phyloP scores from a whole-genome alignment of 306 rosid species.

The Quercus glauca region DNA sequence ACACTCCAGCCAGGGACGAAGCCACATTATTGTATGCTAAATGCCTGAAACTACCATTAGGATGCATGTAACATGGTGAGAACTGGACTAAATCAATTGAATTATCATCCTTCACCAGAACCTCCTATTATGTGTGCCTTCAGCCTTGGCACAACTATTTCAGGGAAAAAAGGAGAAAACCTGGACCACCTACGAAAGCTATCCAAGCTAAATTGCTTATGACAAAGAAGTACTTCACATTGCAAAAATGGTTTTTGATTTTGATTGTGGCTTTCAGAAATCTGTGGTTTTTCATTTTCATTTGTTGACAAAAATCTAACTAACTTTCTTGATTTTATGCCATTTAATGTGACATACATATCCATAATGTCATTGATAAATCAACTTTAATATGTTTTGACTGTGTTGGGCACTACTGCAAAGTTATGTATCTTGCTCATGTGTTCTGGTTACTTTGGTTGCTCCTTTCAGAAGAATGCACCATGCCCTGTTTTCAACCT shows the following conservation, averaged over 20 bases:
- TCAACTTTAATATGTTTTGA: not conserved
- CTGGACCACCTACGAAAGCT: not conserved
- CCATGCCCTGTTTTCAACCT: not conserved
- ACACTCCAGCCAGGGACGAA: no score
- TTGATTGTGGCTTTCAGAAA: not conserved
- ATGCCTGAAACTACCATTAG: not conserved
- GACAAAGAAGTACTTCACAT: not conserved
- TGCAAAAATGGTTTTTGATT: not conserved
- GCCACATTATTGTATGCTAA: not conserved
- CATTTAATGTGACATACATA: not conserved
- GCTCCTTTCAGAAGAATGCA: not conserved
- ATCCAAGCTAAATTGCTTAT: not conserved
- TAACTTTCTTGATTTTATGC: not conserved
- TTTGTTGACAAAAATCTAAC: not conserved
- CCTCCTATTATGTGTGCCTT: not conserved
- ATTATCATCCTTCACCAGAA: not conserved
- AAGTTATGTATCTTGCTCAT: not conserved
- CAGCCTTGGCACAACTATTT: not conserved
- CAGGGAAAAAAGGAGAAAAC: not conserved
- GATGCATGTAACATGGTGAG: not conserved
- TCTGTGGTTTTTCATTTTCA: not conserved
- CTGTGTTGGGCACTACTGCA: not conserved
- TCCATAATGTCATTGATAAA: not conserved
- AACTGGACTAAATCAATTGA: not conserved
- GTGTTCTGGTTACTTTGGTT: not conserved